These are phyloP conservation scores for Albizia julibrissin DNA, from an alignment of 306 rosid species.

Conservation along the genomic window DNA sequence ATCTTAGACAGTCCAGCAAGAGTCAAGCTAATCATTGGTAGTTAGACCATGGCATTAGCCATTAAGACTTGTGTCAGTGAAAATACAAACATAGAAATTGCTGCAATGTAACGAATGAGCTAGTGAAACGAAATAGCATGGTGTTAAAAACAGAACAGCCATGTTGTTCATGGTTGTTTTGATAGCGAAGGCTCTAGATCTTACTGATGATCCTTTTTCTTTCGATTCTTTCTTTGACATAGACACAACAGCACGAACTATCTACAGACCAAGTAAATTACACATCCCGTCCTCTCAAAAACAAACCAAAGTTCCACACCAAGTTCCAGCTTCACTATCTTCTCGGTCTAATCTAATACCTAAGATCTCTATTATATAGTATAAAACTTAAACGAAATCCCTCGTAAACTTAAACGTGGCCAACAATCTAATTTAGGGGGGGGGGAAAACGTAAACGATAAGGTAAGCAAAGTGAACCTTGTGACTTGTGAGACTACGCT, in stretches of 20 bases:
- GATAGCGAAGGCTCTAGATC: neutral
- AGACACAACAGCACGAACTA: neutral
- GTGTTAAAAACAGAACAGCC: neutral
- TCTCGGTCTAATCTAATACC: neutral
- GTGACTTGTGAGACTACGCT: conserved; percentile 56
- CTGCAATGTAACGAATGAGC: no score
- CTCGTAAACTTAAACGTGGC: neutral
- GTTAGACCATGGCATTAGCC: neutral
- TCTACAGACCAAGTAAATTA: neutral
- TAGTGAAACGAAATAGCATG: neutral
- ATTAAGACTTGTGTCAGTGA: neutral
- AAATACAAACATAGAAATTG: neutral
- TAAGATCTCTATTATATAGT: neutral
- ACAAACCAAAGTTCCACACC: neutral
- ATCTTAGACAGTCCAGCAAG: neutral
- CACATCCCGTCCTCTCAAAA: neutral
- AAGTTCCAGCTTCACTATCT: neutral
- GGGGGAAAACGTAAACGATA: neutral
- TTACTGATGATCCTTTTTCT: neutral
- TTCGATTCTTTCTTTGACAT: neutral
- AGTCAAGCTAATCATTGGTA: neutral
- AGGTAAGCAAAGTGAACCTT: conserved; percentile 23
- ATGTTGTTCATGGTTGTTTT: neutral
- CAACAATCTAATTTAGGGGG: neutral
- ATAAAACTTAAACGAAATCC: neutral